A percentile compares a stretch with the other conserved stretches of the same genome.
Conservation (phyloP, 1,284 basidiomycete species). For the Tilletia indica region DNA sequence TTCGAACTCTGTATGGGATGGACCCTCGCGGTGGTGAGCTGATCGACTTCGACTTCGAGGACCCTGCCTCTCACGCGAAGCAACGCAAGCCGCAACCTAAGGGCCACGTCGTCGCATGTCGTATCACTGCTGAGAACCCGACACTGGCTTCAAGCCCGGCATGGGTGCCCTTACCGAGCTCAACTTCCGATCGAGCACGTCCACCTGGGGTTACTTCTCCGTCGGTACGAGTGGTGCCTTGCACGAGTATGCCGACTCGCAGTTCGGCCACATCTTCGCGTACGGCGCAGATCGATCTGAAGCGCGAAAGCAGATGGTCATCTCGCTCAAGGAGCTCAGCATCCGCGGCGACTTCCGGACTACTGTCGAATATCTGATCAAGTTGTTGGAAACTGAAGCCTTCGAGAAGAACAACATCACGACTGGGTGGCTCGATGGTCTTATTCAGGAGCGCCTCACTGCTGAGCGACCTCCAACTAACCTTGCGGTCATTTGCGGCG, state of each 20-base stretch:
- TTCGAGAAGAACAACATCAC: conserved; percentile 98
- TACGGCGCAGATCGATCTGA: conserved; percentile 95
- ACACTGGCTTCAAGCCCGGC: conserved; percentile 99
- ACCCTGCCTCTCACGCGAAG: conserved; percentile 78
- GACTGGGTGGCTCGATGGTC: conserved; percentile 95
- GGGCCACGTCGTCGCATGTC: conserved; percentile 97
- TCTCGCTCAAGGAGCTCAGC: conserved; percentile 95
- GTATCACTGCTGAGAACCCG: conserved; percentile 99
- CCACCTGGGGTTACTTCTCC: conserved; percentile 91
- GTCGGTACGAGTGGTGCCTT: conserved; percentile 91
- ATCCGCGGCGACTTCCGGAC: conserved; percentile 99
- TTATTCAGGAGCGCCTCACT: conserved; percentile 92
- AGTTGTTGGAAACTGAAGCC: conserved; percentile 90
- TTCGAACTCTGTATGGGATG: conserved; percentile 86
- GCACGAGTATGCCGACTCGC: conserved; percentile 81
- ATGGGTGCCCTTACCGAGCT: conserved; percentile 95
- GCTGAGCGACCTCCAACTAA: conserved; percentile 91
- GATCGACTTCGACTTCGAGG: conserved; percentile 90
- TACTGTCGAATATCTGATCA: conserved; percentile 92
- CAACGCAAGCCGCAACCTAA: conserved; percentile 96
- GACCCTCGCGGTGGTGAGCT: conserved; percentile 42
- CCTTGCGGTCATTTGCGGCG: conserved; percentile 88
- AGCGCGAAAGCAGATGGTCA: conserved; percentile 98
- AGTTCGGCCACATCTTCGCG: conserved; percentile 97
- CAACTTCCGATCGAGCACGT: conserved; percentile 96